Evolutionary conservation across 805 yeast species (phyloP), one percentile per base, ranked within the genome.

Genomic region (Monosporozyma aerobia): DNA sequence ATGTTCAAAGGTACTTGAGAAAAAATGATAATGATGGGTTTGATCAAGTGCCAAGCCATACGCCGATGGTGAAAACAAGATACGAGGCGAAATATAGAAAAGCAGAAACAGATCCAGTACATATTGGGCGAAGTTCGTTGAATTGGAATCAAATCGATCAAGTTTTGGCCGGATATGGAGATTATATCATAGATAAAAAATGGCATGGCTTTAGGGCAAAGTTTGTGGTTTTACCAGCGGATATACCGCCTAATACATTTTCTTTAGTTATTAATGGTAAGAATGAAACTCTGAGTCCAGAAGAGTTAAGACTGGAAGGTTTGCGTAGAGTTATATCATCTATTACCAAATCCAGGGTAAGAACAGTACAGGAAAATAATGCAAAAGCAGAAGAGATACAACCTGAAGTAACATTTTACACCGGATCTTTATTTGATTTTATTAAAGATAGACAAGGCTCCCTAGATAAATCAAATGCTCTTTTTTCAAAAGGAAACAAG

Each of bases 91-190:
- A 73, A 13, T 90, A 84, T 62, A 71, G 79, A 25, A 72, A 77
- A 2, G 76, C 89, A 1, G 74, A 72, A 52, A 77, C 84, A 6
- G 81, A 80, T 54, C 79, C 82, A 2, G 69, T 79, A 19, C 76
- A 77, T 44, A 75, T 75, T 14, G 77, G 76, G 35, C 77, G 84
- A 2, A 69, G 77, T 45, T 71, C 73, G 13, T 78, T 81, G 56
- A 90, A 90, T 56, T 94, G 99, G 99, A 90, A 90, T 59, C 85
- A 83, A 56, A 75, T 90, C 58, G 99, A 94, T 70, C 97, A 89
- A 62, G 79, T 80, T 25, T 67, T 90, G n/a, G 96, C 97, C 0
- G 99, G 99, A 3, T 87, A 84, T 64, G 90, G 85, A 30, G 96
- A 89, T 57, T 79, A 81, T 1, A 70, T 80, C 52, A 57, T 65